Conservation (phyloP, 2,329 filamentous ascomycete species). For the Cercospora nicotianae region DNA sequence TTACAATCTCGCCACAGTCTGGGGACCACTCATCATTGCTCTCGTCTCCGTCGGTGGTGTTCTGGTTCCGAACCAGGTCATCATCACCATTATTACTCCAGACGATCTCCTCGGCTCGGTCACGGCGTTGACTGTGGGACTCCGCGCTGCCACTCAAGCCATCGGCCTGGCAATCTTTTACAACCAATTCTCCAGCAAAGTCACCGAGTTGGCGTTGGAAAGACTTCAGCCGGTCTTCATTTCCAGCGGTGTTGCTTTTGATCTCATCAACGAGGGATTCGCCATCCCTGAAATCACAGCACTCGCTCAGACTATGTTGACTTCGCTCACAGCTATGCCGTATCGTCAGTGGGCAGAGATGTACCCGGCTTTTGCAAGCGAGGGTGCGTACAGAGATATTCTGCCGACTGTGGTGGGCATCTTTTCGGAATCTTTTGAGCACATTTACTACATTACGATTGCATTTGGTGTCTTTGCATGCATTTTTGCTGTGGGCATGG, state of each 20-base stretch:
- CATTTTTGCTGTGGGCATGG: not conserved
- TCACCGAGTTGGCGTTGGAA: not conserved
- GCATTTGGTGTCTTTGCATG: conserved; percentile 7
- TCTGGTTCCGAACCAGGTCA: conserved; percentile 8
- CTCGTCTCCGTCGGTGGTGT: conserved; percentile 8
- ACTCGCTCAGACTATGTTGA: conserved; percentile 4
- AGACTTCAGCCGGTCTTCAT: not conserved
- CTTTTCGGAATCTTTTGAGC: conserved; percentile 4
- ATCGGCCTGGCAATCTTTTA: conserved; percentile 8
- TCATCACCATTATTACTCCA: conserved; percentile 13
- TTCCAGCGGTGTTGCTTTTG: not conserved
- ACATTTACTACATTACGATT: conserved; percentile 10
- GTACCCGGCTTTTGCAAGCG: not conserved
- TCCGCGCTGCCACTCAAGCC: conserved; percentile 1
- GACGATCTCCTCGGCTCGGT: conserved; percentile 11
- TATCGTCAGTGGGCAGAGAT: conserved; percentile 1
- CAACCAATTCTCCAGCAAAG: conserved; percentile 10
- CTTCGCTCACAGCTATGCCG: conserved; percentile 11
- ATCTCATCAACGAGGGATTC: not conserved
- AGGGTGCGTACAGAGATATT: not conserved
- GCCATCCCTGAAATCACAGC: conserved; percentile 1
- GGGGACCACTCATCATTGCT: conserved; percentile 4
- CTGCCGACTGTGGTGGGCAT: conserved; percentile 4
- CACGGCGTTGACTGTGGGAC: conserved; percentile 6
- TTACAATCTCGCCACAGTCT: not conserved